Percentiles rank a stretch among this genome's conserved stretches.
These are phyloP conservation scores for Ascocoryne sarcoides DNA, from an alignment of 2,329 filamentous ascomycete genomes.

Conservation along the genomic window DNA sequence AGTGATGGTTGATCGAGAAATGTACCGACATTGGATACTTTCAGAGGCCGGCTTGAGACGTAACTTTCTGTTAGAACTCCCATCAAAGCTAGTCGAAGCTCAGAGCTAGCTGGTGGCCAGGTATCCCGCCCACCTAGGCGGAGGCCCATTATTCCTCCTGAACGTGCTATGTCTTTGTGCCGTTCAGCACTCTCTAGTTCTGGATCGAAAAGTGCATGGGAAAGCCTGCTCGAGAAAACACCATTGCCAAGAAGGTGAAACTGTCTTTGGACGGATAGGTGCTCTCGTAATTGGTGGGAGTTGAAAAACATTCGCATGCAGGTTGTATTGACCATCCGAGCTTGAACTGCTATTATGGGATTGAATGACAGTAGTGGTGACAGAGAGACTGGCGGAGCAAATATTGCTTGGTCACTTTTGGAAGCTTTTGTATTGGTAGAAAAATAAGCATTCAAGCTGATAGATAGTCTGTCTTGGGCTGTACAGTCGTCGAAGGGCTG, in stretches of 20 bases:
- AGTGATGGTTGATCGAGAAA: conserved; percentile 34
- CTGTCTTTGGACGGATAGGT: conserved; percentile 65
- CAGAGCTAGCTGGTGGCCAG: conserved; percentile 92
- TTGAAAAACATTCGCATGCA: conserved; percentile 71
- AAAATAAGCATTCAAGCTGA: conserved; percentile 18
- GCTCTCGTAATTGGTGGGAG: conserved; percentile 59
- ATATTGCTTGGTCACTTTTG: conserved; percentile 14
- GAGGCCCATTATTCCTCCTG: conserved; percentile 69
- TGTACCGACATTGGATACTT: conserved; percentile 25
- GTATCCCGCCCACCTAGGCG: conserved; percentile 70
- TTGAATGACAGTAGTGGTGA: conserved; percentile 65
- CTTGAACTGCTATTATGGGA: conserved; percentile 65
- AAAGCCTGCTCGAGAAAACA: conserved; percentile 69
- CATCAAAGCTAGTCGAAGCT: conserved; percentile 82
- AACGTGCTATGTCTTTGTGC: conserved; percentile 56
- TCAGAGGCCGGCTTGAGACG: conserved; percentile 22
- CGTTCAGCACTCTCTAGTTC: conserved; percentile 73
- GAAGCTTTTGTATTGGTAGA: conserved; percentile 2
- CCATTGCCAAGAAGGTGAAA: conserved; percentile 84
- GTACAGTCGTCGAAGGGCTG: conserved; percentile 26
- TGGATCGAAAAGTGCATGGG: conserved; percentile 76
- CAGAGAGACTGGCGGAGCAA: conserved; percentile 34
- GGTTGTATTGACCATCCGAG: conserved; percentile 66
- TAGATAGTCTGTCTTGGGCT: conserved; percentile 17
- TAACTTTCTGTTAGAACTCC: conserved; percentile 75